Conservation (phyloP, 345 rosid species). For the Arabis hirsuta region DNA sequence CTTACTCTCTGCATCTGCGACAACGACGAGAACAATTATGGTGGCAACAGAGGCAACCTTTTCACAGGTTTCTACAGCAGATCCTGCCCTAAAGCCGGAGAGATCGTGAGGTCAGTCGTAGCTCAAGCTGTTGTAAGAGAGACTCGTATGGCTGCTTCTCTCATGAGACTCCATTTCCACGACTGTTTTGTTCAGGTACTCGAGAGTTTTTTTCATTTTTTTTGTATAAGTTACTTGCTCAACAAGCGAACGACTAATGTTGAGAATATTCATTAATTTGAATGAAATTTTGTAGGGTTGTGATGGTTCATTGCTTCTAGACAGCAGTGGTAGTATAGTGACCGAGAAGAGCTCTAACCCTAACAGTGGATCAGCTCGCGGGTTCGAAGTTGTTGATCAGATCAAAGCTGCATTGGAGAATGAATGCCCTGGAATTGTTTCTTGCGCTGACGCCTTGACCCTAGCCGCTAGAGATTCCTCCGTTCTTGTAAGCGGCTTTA, state of each 20-base stretch:
- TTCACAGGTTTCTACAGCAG: constrained; percentile 65
- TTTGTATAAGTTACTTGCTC: constrained; percentile 13
- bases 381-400: constrained; percentile 82
- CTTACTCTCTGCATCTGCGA: constrained; percentile 51
- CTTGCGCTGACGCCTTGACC: constrained; percentile 82
- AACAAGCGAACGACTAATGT: background rate
- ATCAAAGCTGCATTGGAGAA: constrained; percentile 78
- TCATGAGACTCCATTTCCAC: constrained; percentile 79
- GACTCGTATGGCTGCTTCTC: constrained; percentile 78
- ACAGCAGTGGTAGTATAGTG: constrained; percentile 60
- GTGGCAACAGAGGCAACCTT: constrained; percentile 45
- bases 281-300: constrained; percentile 63
- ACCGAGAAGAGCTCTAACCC: constrained; percentile 82
- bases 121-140: constrained; percentile 64
- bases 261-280: background rate
- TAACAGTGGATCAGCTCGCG: constrained; percentile 73
- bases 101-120: constrained; percentile 62
- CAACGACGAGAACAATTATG: constrained; percentile 27
- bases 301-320: constrained; percentile 80
- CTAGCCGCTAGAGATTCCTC: constrained; percentile 93
- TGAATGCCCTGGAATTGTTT: constrained; percentile 77
- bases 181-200: constrained; percentile 84
- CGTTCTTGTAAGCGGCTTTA: constrained; percentile 60
- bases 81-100: constrained; percentile 66
- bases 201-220: background rate